These are phyloP conservation scores for Syzygium malaccense DNA, from an alignment of 441 rosid species.

Conservation along the genomic window DNA sequence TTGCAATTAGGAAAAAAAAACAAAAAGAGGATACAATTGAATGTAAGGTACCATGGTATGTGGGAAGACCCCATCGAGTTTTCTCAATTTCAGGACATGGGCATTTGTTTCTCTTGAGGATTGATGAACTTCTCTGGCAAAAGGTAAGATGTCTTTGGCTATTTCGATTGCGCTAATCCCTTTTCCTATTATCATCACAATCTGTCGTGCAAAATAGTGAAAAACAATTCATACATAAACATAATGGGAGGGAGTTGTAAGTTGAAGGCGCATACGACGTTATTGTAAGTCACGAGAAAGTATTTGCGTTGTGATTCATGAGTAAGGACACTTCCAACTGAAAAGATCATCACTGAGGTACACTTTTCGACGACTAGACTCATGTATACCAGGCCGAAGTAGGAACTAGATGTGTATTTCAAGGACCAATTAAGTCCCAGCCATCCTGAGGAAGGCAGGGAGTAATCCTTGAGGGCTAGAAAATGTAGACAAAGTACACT, in stretches of 20 bases:
- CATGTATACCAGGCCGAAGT: not conserved
- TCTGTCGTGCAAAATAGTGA: not conserved
- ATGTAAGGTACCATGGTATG: not conserved
- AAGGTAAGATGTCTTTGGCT: not conserved
- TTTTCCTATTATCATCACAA: not conserved
- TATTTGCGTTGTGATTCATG: not conserved
- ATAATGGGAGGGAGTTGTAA: not conserved
- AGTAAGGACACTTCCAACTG: not conserved
- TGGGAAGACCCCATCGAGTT: not conserved
- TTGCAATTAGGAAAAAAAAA: not conserved
- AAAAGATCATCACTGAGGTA: not conserved
- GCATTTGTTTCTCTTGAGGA: not conserved
- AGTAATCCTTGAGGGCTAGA: not conserved
- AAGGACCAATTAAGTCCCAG: not conserved
- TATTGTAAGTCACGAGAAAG: not conserved
- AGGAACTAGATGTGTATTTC: not conserved
- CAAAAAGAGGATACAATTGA: not conserved
- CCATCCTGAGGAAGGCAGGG: not conserved
- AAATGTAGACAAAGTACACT: not conserved
- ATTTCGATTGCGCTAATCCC: not conserved
- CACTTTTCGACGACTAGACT: not conserved
- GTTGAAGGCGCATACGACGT: not conserved
- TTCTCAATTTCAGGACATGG: not conserved
- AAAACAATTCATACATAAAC: not conserved
- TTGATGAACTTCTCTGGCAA: slow-evolving; percentile 2